These are phyloP conservation scores for Plicaturopsis crispa DNA, from an alignment of 768 basidiomycete genomes.

Conservation along the genomic window DNA sequence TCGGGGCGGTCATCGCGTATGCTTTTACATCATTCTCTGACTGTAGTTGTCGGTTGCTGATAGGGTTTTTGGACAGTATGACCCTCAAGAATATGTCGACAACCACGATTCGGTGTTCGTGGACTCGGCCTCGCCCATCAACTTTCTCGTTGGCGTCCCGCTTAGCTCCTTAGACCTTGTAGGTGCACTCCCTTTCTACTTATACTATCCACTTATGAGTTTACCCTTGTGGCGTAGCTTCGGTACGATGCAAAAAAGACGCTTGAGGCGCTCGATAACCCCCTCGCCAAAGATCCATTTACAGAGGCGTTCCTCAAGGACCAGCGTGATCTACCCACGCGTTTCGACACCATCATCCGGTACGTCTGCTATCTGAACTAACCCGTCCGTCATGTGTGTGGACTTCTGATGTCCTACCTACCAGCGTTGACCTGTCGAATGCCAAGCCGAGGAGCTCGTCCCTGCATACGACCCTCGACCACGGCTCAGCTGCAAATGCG, in stretches of 20 bases:
- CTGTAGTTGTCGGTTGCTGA: background rate
- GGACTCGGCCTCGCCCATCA: slow-evolving; percentile 69
- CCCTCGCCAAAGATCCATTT: slow-evolving; percentile 52
- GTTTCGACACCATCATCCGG: slow-evolving; percentile 73
- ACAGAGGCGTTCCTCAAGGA: slow-evolving; percentile 67
- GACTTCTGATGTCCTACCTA: slow-evolving; percentile 3
- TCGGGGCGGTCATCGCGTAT: slow-evolving; percentile 45
- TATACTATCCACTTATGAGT: slow-evolving; percentile 5
- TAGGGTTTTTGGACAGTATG: slow-evolving; percentile 33
- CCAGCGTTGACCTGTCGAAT: slow-evolving; percentile 49
- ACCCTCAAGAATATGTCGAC: slow-evolving; percentile 46
- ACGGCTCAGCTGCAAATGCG: slow-evolving; percentile 51
- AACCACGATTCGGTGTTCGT: slow-evolving; percentile 59
- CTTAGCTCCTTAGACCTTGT: slow-evolving; percentile 74
- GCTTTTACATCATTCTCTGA: slow-evolving; percentile 10
- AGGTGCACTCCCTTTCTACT: slow-evolving; percentile 12
- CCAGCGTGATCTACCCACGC: slow-evolving; percentile 48
- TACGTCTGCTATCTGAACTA: slow-evolving; percentile 23
- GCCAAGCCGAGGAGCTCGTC: slow-evolving; percentile 37
- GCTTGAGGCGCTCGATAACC: slow-evolving; percentile 51
- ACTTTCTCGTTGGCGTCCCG: slow-evolving; percentile 72
- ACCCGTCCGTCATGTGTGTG: background rate
- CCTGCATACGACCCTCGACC: slow-evolving; percentile 42
- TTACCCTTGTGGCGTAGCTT: slow-evolving; percentile 38
- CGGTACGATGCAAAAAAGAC: slow-evolving; percentile 70